Evolutionary conservation across 306 rosid genomes (phyloP).

Genomic region (Castanea sativa): DNA sequence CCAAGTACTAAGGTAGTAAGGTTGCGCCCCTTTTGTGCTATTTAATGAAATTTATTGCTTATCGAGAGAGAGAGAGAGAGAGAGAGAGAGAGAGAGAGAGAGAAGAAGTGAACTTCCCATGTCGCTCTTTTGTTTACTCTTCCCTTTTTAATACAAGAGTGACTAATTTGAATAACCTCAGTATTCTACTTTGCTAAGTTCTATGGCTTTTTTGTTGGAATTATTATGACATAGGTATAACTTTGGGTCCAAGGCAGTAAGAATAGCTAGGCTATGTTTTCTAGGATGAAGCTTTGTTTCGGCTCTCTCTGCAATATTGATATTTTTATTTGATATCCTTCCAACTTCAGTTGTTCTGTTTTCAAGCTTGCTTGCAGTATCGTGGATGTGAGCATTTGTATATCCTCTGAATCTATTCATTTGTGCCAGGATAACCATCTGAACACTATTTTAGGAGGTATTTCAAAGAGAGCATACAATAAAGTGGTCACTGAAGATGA

Average conservation of each 20-base stretch:
- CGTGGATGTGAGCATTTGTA: neutral
- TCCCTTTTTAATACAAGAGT: neutral
- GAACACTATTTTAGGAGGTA: slow-evolving; percentile 68
- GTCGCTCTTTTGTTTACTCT: too few relatives aligned
- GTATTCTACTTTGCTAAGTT: neutral
- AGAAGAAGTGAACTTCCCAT: too few relatives aligned
- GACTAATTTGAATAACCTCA: neutral
- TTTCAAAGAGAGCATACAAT: slow-evolving; percentile 46
- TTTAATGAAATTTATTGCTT: too few relatives aligned
- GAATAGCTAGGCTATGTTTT: neutral
- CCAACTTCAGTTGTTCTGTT: neutral
- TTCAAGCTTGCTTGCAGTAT: slow-evolving; percentile 4
- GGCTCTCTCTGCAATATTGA: neutral
- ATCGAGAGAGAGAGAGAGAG: too few relatives aligned
- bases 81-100: too few relatives aligned
- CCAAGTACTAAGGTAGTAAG: too few relatives aligned
- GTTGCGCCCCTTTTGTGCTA: too few relatives aligned
- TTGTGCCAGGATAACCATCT: slow-evolving; percentile 65
- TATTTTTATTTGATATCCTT: neutral
- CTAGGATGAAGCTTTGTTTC: neutral
- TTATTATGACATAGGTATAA: neutral
- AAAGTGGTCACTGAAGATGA: slow-evolving; percentile 56
- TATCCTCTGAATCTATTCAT: slow-evolving; percentile 19
- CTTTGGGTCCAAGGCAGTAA: neutral
- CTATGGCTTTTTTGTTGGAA: too few relatives aligned